Conservation (phyloP, 768 basidiomycete genomes). For the Termitomyces sp. region DNA sequence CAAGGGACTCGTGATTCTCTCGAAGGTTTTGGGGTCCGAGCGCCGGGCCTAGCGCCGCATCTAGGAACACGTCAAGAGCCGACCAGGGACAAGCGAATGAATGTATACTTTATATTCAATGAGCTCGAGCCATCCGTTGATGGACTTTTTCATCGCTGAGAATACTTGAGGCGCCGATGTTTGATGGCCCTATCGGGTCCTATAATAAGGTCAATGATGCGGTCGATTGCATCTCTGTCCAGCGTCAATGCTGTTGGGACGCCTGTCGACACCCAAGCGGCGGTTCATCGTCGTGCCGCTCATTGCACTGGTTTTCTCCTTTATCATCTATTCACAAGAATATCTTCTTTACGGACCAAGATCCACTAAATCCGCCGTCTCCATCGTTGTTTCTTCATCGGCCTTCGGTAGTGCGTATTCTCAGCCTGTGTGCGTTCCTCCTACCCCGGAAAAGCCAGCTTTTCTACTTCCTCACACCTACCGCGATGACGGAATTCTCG, state of each 20-base stretch:
- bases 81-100: no score
- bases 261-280: conserved; percentile 3
- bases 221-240: background rate
- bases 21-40: no score
- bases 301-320: conserved; percentile 9
- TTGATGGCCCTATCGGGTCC: background rate
- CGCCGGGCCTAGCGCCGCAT: no score
- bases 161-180: background rate
- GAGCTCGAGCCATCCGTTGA: no score
- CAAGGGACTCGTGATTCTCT: no score
- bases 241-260: conserved; percentile 4
- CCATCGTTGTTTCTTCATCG: background rate
- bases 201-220: background rate
- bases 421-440: conserved; percentile 5
- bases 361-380: background rate
- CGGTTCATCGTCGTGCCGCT: conserved; percentile 11
- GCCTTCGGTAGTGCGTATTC: background rate
- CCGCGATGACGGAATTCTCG: conserved; percentile 36
- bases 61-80: no score
- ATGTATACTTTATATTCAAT: no score
- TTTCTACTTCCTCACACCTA: conserved; percentile 27
- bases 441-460: background rate
- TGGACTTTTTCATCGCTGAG: background rate
- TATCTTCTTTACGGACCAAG: background rate
- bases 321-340: conserved; percentile 12